Conservation (phyloP, 768 basidiomycete genomes). For the Xanthoconium stramineum region DNA sequence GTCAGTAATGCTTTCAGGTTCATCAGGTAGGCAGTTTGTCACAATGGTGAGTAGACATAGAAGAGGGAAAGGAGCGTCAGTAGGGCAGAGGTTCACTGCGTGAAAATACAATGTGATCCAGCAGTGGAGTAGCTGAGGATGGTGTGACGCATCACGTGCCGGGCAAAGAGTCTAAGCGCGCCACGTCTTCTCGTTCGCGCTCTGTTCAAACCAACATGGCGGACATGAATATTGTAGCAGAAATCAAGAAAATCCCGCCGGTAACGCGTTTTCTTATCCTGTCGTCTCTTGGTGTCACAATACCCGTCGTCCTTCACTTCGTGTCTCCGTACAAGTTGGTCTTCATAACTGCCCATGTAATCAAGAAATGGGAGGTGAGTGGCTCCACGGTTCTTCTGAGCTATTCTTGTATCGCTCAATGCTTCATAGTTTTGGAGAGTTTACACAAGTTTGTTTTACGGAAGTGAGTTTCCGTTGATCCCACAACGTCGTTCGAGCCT, state of each 20-base stretch:
- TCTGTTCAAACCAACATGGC: slow-evolving; percentile 36
- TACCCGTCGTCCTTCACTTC: slow-evolving; percentile 54
- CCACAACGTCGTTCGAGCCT: background rate
- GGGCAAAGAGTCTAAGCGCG: background rate
- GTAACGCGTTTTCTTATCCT: slow-evolving; percentile 70
- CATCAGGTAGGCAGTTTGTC: slow-evolving; percentile 5
- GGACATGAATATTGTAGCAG: slow-evolving; percentile 46
- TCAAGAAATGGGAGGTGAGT: slow-evolving; percentile 50
- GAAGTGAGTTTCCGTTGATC: slow-evolving; percentile 38
- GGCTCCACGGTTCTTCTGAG: background rate
- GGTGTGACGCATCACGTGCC: slow-evolving; percentile 5
- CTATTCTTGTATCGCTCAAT: background rate
- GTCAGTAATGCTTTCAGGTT: slow-evolving; percentile 9
- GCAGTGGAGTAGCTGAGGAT: background rate
- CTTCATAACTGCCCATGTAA: slow-evolving; percentile 48
- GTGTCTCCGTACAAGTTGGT: slow-evolving; percentile 52
- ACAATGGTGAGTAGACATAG: slow-evolving; percentile 3
- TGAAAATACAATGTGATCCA: background rate
- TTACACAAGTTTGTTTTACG: slow-evolving; percentile 72
- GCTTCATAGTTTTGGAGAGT: slow-evolving; percentile 65
- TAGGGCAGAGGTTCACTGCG: too few relatives aligned
- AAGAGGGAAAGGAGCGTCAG: background rate
- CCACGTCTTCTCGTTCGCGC: background rate
- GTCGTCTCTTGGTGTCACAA: slow-evolving; percentile 58
- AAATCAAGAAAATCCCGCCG: slow-evolving; percentile 79